Conservation (phyloP, 2,329 filamentous ascomycete species). For the Chaetomiaceae sp. region DNA sequence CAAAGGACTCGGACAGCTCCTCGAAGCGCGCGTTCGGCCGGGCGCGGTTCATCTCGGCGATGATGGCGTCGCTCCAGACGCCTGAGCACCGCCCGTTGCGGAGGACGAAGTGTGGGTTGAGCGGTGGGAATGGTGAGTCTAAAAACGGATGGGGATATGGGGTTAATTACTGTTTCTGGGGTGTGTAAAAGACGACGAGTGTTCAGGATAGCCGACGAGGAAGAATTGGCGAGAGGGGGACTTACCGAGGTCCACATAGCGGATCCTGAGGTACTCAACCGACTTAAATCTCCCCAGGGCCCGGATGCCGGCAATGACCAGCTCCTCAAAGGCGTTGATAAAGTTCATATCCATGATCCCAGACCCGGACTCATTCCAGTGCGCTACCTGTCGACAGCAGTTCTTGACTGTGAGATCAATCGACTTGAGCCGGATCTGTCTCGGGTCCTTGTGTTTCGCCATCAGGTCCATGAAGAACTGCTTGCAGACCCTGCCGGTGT, state of each 20-base stretch:
- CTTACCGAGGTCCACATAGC: slow-evolving; percentile 67
- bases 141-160: not conserved
- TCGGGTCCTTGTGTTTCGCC: slow-evolving; percentile 43
- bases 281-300: slow-evolving; percentile 54
- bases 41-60: slow-evolving; percentile 53
- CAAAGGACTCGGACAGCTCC: slow-evolving; percentile 60
- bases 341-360: slow-evolving; percentile 69
- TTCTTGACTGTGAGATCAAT: slow-evolving; percentile 71
- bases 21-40: slow-evolving; percentile 56
- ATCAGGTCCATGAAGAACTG: slow-evolving; percentile 58
- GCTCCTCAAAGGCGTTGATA: slow-evolving; percentile 64
- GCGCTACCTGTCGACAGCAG: slow-evolving; percentile 55
- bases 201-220: no score
- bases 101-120: slow-evolving; percentile 70
- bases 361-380: slow-evolving; percentile 59
- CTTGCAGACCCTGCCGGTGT: slow-evolving; percentile 67
- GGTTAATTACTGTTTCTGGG: not conserved
- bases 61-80: slow-evolving; percentile 66
- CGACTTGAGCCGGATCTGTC: slow-evolving; percentile 53
- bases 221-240: slow-evolving; percentile 2
- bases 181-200: not conserved
- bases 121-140: slow-evolving; percentile 65
- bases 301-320: slow-evolving; percentile 60
- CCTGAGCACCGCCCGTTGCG: slow-evolving; percentile 58
- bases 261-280: slow-evolving; percentile 63